phyloP scores from a whole-genome alignment of 257 asterid species.

The Solanum chaucha region DNA sequence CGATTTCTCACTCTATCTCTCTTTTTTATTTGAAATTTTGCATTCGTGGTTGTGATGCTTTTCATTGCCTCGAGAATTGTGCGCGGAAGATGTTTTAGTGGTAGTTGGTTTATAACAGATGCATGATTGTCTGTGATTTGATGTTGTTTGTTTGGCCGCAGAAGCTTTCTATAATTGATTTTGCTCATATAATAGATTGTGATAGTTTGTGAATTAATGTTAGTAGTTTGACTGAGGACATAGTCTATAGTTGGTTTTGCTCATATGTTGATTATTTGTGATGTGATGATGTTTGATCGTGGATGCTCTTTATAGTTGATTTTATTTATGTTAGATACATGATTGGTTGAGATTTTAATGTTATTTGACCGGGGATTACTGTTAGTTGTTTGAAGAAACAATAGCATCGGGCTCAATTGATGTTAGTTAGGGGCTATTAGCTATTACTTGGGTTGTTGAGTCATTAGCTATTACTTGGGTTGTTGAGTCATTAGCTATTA shows the following conservation, averaged over 20 bases:
- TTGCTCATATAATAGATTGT: too few species aligned
- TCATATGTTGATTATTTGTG: not conserved
- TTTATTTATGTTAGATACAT: not conserved
- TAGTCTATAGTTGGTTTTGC: not conserved
- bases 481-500: not conserved
- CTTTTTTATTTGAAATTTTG: not conserved
- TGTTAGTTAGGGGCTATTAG: not conserved
- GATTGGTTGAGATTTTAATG: not conserved
- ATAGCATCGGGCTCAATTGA: not conserved
- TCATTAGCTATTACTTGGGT: not conserved
- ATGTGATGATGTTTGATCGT: not conserved
- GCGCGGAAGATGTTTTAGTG: not conserved
- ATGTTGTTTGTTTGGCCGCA: too few species aligned
- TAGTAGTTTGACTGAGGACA: too few species aligned
- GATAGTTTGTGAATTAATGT: too few species aligned
- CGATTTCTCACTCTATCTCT: not conserved
- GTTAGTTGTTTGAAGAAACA: not conserved
- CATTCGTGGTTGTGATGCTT: not conserved
- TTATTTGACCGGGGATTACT: not conserved
- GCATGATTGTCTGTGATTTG: too few species aligned
- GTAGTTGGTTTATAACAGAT: too few species aligned
- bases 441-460: not conserved
- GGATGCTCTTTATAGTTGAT: not conserved
- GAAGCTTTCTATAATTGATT: too few species aligned
- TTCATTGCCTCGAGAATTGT: not conserved